Base-by-base conservation (phyloP, 192 early-diverging fungal species). In the Backusella luteola region DNA sequence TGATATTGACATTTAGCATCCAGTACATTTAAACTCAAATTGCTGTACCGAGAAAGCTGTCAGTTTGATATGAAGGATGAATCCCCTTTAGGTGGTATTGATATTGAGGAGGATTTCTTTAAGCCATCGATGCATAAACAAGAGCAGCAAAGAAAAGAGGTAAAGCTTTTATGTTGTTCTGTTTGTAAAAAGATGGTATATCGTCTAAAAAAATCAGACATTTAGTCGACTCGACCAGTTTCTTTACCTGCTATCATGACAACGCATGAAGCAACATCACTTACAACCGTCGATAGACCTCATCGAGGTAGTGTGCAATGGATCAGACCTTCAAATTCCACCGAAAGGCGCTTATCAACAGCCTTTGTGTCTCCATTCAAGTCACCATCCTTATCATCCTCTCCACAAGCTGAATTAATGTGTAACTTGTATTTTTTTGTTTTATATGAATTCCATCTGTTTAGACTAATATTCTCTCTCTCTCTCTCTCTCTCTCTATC, bases 101-200 rank as follows among this genome's bases (percentile, higher is more conserved):
- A 92, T 66, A 82, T 92, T 79, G 91, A 93, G 35, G 90, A 91
- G 74, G 81, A 93, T 39, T 93, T 87, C 81, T 93, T 93, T 85
- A 83, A 85, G 3, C 86, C 85, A 21, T 85, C 85, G 67, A 79
- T n/a, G 8, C 53, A 21, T 6, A 21, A 63, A 12, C 56, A 63
- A 23, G 56, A 29, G 12, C 56, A 63, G 12, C 56, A 63, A 29
- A 63, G 56, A 26, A 63, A 63, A 63, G 56, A 63, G 56, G 56
- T 63, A 63, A 63, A 63, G 21, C 21, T 29, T 63, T 63, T 0
- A 4, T 4, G 11, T 26, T 29, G 29, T 29, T 63, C 12, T 26
- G 3, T 63, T 39, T 44, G 15, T 21, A 78, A 78, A 26, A 83
- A 85, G 56, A 32, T 84, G 81, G 2, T 83, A 56, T 21, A 56